Conservation (phyloP, 345 rosid species). For the Streptanthus diversifolius region DNA sequence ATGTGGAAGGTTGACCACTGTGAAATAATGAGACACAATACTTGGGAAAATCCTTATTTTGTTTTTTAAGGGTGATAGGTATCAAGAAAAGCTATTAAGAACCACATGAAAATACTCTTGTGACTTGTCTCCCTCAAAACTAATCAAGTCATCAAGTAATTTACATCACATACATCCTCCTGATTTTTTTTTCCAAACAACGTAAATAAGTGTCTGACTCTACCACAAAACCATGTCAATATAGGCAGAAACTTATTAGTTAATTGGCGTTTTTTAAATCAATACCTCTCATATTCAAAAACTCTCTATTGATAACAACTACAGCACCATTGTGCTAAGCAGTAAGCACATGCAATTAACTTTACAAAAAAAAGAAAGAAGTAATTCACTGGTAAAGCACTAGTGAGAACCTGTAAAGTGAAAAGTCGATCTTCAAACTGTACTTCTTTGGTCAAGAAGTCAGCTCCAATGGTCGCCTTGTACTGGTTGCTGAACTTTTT, state of each 20-base stretch:
- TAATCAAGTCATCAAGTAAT: not conserved
- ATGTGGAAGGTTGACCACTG: not conserved
- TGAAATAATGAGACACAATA: not conserved
- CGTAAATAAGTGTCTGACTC: not conserved
- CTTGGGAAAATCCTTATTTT: not conserved
- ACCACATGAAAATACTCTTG: not conserved
- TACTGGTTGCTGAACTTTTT: conserved; percentile 92
- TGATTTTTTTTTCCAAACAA: not conserved
- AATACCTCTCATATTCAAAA: not conserved
- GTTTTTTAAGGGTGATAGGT: not conserved
- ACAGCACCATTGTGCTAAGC: not conserved
- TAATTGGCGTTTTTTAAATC: not conserved
- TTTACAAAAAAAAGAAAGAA: not conserved
- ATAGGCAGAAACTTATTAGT: not conserved
- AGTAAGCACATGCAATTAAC: not conserved
- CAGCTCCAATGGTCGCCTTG: conserved; percentile 95
- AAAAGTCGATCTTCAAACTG: conserved; percentile 90
- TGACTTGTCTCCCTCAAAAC: not conserved
- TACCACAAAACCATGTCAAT: not conserved
- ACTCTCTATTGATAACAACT: not conserved
- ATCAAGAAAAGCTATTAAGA: not conserved
- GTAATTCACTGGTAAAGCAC: not conserved
- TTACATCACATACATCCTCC: not conserved
- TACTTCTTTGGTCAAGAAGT: conserved; percentile 92
- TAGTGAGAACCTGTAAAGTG: conserved; percentile 71